Conservation (phyloP, 345 rosid species). For the Camelina laxa region DNA sequence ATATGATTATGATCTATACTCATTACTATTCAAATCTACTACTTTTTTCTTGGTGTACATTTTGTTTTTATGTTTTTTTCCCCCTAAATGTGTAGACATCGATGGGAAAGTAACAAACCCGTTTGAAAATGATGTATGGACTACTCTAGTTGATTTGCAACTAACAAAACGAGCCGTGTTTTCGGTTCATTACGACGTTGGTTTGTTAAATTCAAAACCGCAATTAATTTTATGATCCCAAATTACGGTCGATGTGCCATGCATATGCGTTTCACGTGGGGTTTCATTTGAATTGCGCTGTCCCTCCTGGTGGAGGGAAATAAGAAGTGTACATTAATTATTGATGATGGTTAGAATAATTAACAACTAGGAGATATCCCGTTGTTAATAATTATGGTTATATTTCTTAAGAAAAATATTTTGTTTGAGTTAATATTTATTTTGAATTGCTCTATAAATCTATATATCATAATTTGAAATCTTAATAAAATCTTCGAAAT, state of each 20-base stretch:
- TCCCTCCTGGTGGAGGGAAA: neutral
- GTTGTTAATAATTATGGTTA: no score
- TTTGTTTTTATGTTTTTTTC: no score
- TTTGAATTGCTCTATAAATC: no score
- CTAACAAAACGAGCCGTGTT: conserved; percentile 37
- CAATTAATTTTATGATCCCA: conserved; percentile 18
- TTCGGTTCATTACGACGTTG: conserved; percentile 20
- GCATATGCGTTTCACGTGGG: conserved; percentile 35
- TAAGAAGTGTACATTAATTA: neutral
- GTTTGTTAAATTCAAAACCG: neutral
- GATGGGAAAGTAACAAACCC: conserved; percentile 36
- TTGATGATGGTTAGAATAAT: neutral
- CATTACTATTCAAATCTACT: neutral
- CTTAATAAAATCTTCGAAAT: no score
- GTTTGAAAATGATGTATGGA: conserved; percentile 17
- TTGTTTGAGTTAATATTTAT: no score
- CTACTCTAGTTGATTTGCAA: conserved; percentile 32
- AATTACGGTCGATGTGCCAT: conserved; percentile 15
- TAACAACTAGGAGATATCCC: no score
- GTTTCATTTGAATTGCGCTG: conserved; percentile 8
- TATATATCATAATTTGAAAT: no score
- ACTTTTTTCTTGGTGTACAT: no score
- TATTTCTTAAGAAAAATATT: no score
- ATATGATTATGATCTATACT: neutral
- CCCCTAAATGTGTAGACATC: conserved; percentile 8